A percentile compares a stretch with the other conserved stretches of the same genome.
Conservation (phyloP, 2,329 filamentous ascomycete species). For the Penicillium sp. region DNA sequence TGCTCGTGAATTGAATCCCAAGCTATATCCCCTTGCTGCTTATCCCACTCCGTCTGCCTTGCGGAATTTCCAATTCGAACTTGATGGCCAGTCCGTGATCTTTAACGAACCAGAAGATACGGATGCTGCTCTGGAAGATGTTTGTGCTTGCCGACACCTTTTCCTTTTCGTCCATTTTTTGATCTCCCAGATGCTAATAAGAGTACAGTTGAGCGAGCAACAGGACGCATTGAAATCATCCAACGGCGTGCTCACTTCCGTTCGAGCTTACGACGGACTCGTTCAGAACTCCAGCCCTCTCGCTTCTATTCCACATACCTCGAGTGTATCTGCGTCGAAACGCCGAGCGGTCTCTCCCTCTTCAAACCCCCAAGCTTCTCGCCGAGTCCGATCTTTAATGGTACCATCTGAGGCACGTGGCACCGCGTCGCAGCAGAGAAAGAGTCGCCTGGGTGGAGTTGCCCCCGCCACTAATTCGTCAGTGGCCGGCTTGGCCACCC, state of each 20-base stretch:
- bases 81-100: constrained; percentile 58
- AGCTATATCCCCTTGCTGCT: constrained; percentile 82
- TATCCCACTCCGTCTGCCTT: constrained; percentile 78
- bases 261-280: constrained; percentile 40
- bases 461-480: constrained; percentile 24
- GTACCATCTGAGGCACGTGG: constrained; percentile 47
- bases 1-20: constrained; percentile 71
- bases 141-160: constrained; percentile 30
- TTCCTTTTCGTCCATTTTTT: background rate
- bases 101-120: constrained; percentile 62
- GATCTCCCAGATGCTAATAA: background rate
- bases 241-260: constrained; percentile 47
- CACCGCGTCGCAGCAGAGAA: background rate
- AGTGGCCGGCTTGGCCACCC: constrained; percentile 36
- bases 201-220: constrained; percentile 40
- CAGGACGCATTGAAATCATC: constrained; percentile 42
- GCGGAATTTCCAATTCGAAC: constrained; percentile 70
- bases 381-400: constrained; percentile 24
- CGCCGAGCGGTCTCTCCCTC: constrained; percentile 52
- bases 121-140: constrained; percentile 51
- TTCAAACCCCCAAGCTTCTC: constrained; percentile 51
- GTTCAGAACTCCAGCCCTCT: constrained; percentile 26
- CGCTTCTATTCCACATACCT: constrained; percentile 22
- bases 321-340: constrained; percentile 27
- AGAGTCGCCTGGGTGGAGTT: constrained; percentile 23